Conservation (phyloP, 306 rosid species). For the Medicago lupulina region DNA sequence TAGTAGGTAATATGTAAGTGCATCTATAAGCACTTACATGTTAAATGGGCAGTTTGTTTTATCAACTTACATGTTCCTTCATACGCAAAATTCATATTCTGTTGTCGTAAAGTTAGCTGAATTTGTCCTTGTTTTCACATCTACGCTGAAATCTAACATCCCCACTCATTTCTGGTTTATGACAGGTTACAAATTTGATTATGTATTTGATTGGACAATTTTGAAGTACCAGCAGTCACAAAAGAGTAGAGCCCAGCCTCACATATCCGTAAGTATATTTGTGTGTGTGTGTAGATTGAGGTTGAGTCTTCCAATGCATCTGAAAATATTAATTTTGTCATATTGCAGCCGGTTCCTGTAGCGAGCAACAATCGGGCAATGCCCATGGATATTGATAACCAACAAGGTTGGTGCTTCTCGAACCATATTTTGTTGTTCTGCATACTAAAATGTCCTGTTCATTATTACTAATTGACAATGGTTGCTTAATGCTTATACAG, state of each 20-base stretch:
- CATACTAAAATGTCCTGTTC: background rate
- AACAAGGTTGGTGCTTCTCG: constrained; percentile 65
- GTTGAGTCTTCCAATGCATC: constrained; percentile 27
- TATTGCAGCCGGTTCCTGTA: constrained; percentile 71
- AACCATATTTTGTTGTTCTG: constrained; percentile 7
- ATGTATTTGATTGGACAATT: constrained; percentile 91
- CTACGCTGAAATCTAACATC: constrained; percentile 13
- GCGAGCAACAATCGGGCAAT: constrained; percentile 63
- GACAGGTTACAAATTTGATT: constrained; percentile 90
- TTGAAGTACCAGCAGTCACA: constrained; percentile 92
- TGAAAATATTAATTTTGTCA: constrained; percentile 44
- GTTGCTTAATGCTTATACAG: constrained; percentile 51
- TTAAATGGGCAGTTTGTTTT: constrained; percentile 8
- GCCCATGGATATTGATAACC: constrained; percentile 59
- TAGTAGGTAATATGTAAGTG: background rate
- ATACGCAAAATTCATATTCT: constrained; percentile 9
- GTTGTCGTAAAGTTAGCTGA: constrained; percentile 14
- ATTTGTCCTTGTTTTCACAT: background rate
- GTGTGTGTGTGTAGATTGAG: background rate
- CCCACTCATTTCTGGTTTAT: constrained; percentile 18
- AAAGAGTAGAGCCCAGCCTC: constrained; percentile 69
- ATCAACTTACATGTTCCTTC: background rate
- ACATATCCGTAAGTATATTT: constrained; percentile 64
- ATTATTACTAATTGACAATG: constrained; percentile 41
- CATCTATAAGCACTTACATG: background rate